These are phyloP conservation scores for Xylaria intraflava DNA, from an alignment of 495 filamentous ascomycete genomes.

Conservation along the genomic window DNA sequence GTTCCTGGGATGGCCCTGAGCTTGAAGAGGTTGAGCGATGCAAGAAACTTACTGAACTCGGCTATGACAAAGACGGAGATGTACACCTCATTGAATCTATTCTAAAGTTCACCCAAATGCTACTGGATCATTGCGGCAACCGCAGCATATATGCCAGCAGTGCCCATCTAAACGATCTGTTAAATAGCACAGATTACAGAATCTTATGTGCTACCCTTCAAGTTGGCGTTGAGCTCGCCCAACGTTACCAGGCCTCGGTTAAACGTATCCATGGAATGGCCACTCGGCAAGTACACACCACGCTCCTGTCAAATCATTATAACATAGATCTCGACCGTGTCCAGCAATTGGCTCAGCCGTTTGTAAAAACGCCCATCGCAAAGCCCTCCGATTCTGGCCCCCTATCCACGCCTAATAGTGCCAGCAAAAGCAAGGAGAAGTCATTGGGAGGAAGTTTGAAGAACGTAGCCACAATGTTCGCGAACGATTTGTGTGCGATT, in stretches of 20 bases:
- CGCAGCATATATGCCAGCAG: slow-evolving; percentile 94
- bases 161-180: slow-evolving; percentile 70
- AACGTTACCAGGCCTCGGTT: slow-evolving; percentile 83
- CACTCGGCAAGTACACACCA: slow-evolving; percentile 57
- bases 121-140: slow-evolving; percentile 94
- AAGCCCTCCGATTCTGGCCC: slow-evolving; percentile 34
- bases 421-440: slow-evolving; percentile 70
- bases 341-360: slow-evolving; percentile 73
- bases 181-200: slow-evolving; percentile 76
- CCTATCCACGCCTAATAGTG: slow-evolving; percentile 35
- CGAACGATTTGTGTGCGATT: slow-evolving; percentile 70
- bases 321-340: slow-evolving; percentile 89
- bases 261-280: slow-evolving; percentile 53
- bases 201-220: slow-evolving; percentile 69
- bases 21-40: slow-evolving; percentile 36
- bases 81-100: slow-evolving; percentile 69
- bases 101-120: slow-evolving; percentile 73
- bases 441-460: slow-evolving; percentile 22
- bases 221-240: slow-evolving; percentile 74
- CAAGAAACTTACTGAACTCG: slow-evolving; percentile 47
- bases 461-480: slow-evolving; percentile 52
- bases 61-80: slow-evolving; percentile 69
- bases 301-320: slow-evolving; percentile 79
- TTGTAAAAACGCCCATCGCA: slow-evolving; percentile 57
- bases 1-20: slow-evolving; percentile 35